A percentile compares a stretch with the other conserved stretches of the same genome.
Conservation (phyloP, 208 protist species). For the Leishmania guyanensis region DNA sequence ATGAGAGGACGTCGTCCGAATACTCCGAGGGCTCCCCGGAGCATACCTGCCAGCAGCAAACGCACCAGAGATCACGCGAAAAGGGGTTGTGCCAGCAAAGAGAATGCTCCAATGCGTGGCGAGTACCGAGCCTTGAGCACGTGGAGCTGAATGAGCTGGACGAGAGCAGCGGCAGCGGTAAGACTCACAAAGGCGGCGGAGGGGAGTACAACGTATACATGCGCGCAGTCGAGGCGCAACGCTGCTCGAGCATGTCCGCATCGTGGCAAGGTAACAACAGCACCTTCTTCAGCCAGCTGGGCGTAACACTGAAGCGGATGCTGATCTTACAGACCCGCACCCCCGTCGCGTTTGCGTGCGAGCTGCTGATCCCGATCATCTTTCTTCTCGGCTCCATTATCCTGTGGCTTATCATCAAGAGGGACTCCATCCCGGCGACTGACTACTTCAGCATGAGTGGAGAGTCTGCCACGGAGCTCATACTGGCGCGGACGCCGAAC, state of each 20-base stretch:
- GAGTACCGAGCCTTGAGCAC: slow-evolving; percentile 4
- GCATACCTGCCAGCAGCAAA: neutral
- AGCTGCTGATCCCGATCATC: slow-evolving; percentile 73
- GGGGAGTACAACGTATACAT: slow-evolving; percentile 15
- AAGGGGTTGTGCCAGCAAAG: neutral
- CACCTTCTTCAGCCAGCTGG: slow-evolving; percentile 57
- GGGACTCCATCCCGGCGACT: slow-evolving; percentile 7
- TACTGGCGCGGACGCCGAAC: slow-evolving; percentile 12
- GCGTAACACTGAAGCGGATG: slow-evolving; percentile 50
- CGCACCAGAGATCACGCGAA: neutral
- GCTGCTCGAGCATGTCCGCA: neutral
- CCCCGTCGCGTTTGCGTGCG: slow-evolving; percentile 37
- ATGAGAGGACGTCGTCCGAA: neutral
- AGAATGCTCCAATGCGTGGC: neutral
- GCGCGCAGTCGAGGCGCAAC: neutral
- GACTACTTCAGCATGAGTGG: slow-evolving; percentile 35
- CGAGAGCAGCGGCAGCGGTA: neutral
- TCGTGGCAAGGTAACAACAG: neutral
- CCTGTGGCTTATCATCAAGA: slow-evolving; percentile 57
- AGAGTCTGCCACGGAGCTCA: slow-evolving; percentile 1
- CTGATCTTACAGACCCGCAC: slow-evolving; percentile 45
- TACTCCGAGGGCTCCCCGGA: neutral
- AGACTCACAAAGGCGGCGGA: neutral
- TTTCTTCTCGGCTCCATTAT: slow-evolving; percentile 53
- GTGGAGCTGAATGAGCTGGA: neutral